Base-by-base conservation (phyloP, 2,329 filamentous ascomycete genomes). In the Fusarium hostae region DNA sequence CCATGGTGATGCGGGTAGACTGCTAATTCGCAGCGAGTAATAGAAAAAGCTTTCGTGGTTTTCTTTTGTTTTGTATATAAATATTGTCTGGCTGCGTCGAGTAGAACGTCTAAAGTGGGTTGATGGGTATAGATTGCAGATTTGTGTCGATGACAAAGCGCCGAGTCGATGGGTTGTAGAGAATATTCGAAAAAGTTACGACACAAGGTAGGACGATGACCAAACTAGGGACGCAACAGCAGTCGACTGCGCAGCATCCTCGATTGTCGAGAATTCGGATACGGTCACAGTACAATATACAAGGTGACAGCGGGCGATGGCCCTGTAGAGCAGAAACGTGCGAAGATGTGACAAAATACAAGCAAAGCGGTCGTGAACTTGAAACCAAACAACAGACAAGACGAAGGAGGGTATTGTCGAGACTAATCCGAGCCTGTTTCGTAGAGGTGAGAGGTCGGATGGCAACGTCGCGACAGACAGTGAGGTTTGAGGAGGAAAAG, bases 1-100 rank as follows among this genome's bases (percentile, higher is more conserved):
- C 84, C 86, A 87, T 87, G 66, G 72, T 70, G 65, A 59, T 64
- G 71, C 61, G 65, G 60, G 64, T 63, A 40, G 71, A 76, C 75
- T 78, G 75, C 74, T 65, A 40, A 30, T 71, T 66, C 73, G 77
- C 76, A 78, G 77, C 76, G 66, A 65, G 72, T 70, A 70, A 70
- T 47, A 30, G 44, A 44, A 35, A 48, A 55, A 34, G 8, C 39
- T 45, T 50, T 32, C 15, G n/a, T 48, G 51, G 65, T 52, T 47
- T 28, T 30, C n/a, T 16, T 56, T 30, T 43, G 35, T 32, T 32
- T 34, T 50, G 30, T 44, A 40, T 66, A 44, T 51, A n/a, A 52
- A n/a, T 39, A 26, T 16, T 30, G 30, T 28, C 47, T 26, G 22
- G 30, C 34, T 48, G 47, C 65, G 61, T 66, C 48, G 56, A 63